A percentile compares a stretch with the other conserved stretches of the same genome.
Evolutionary conservation across 192 early-diverging fungal species (phyloP).

Genomic region (Podila minutissima): DNA sequence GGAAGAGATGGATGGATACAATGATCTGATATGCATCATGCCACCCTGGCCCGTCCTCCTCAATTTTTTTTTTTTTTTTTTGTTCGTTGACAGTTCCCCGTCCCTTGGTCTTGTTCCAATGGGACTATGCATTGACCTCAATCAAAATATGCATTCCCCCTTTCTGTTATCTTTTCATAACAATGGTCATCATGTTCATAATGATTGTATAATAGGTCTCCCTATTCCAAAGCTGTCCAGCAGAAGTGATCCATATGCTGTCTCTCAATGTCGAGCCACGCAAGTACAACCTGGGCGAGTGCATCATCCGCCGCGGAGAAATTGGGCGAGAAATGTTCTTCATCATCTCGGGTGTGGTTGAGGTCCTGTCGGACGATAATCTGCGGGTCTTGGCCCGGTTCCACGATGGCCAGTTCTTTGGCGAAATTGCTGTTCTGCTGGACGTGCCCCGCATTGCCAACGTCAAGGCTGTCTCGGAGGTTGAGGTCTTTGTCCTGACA

Average conservation of each 20-base stretch:
- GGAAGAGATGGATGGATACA: background rate
- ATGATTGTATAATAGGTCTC: slow-evolving; percentile 37
- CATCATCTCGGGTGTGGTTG: slow-evolving; percentile 72
- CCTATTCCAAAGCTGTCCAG: slow-evolving; percentile 53
- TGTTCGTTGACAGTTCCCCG: no score
- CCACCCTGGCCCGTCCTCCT: no score
- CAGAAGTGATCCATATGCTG: slow-evolving; percentile 55
- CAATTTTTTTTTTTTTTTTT: background rate
- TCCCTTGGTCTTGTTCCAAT: no score
- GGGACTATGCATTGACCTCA: no score
- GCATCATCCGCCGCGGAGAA: slow-evolving; percentile 71
- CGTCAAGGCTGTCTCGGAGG: slow-evolving; percentile 55
- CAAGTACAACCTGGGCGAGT: slow-evolving; percentile 61
- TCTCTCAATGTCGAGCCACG: slow-evolving; percentile 59
- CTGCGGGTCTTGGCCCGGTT: slow-evolving; percentile 40
- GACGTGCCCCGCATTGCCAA: slow-evolving; percentile 58
- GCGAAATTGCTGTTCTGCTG: slow-evolving; percentile 58
- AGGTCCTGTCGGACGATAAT: slow-evolving; percentile 61
- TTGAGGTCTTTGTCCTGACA: slow-evolving; percentile 60
- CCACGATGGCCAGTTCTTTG: slow-evolving; percentile 59
- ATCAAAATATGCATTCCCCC: background rate
- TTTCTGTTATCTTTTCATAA: background rate
- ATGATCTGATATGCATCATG: no score
- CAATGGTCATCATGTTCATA: background rate
- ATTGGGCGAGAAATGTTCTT: slow-evolving; percentile 77